Percentiles rank a stretch among this genome's conserved stretches.
phyloP scores from a whole-genome alignment of 129 eudicot genomes.

The sunflower (Helianthus annuus) region HanXRQr2.0-SUNRISE NC_035444.2:41022709-41023208 shows the following conservation, averaged over 20 bases:
- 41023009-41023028: conserved; percentile 28
- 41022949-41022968: conserved; percentile 37
- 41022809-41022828: no score
- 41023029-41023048: conserved; percentile 32
- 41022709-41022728: no score
- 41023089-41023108: conserved; percentile 17
- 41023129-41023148: conserved; percentile 46
- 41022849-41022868: no score
- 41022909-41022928: conserved; percentile 15
- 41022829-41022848: no score
- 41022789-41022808: no score
- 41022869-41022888: not conserved
- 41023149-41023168: conserved; percentile 44
- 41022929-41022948: conserved; percentile 27
- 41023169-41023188: conserved; percentile 42
- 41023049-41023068: conserved; percentile 42
- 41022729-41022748: no score
- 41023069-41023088: conserved; percentile 17
- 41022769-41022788: not conserved
- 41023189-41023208: conserved; percentile 42
- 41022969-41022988: conserved; percentile 33
- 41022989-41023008: conserved; percentile 28
- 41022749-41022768: not conserved
- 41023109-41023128: conserved; percentile 47
- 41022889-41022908: not conserved